A percentile compares a stretch with the other conserved stretches of the same genome.
Evolutionary conservation across 352 stramenopile species (phyloP).

Genomic region (Phytophthora colocasiae): DNA sequence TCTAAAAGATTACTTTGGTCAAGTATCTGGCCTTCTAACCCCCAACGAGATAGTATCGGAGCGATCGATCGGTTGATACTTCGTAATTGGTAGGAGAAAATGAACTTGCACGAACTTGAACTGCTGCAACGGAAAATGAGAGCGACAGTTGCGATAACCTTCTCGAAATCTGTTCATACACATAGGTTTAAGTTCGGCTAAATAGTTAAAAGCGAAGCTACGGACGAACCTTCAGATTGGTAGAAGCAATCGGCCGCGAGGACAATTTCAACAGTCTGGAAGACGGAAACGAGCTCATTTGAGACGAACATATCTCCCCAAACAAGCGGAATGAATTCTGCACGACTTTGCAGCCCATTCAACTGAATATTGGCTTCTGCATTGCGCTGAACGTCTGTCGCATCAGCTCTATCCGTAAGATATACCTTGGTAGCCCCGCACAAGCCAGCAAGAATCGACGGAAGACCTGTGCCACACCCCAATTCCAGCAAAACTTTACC

Average conservation of each 20-base stretch:
- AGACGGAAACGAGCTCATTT: constrained; percentile 34
- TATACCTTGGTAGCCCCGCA: constrained; percentile 53
- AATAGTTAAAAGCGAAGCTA: neutral
- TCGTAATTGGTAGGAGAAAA: constrained; percentile 73
- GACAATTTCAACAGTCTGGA: constrained; percentile 53
- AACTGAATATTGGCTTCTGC: constrained; percentile 59
- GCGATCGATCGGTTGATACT: constrained; percentile 72
- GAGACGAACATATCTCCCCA: constrained; percentile 55
- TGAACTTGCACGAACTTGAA: constrained; percentile 42
- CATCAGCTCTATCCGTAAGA: constrained; percentile 62
- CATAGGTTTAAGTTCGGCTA: neutral
- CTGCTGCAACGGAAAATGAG: constrained; percentile 62
- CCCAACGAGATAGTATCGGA: constrained; percentile 58
- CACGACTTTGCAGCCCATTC: constrained; percentile 44
- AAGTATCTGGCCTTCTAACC: constrained; percentile 43
- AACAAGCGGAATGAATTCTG: constrained; percentile 50
- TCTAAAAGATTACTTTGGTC: constrained; percentile 42
- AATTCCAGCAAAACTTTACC: constrained; percentile 67
- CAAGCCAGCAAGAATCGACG: constrained; percentile 61
- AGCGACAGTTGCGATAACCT: constrained; percentile 70
- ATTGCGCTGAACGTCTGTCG: constrained; percentile 54
- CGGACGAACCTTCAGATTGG: constrained; percentile 53
- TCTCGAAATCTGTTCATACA: constrained; percentile 66
- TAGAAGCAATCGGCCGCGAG: constrained; percentile 81
- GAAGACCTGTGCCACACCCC: constrained; percentile 71